These are phyloP conservation scores for Boletellus sp. DNA, from an alignment of 1,284 basidiomycete genomes.

Conservation along the genomic window DNA sequence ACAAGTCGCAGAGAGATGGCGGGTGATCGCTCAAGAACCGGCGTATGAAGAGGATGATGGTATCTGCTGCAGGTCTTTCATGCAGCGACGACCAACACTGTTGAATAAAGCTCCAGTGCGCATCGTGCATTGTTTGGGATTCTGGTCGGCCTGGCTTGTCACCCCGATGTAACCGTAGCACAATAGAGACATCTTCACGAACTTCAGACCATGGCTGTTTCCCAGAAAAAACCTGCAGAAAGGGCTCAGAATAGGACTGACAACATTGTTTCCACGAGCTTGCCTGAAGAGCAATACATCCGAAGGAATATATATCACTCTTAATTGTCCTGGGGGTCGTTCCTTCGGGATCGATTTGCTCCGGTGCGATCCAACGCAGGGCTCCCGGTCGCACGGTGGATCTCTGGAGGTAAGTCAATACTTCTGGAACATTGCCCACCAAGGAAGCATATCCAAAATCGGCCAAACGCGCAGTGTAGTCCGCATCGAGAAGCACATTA, in stretches of 20 bases:
- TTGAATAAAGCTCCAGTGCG: not conserved
- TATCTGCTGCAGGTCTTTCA: not conserved
- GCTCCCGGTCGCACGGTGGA: not conserved
- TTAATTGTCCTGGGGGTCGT: not conserved
- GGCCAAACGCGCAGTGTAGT: not conserved
- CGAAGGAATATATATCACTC: conserved; percentile 4
- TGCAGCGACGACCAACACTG: not conserved
- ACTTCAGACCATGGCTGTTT: not conserved
- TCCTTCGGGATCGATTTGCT: not conserved
- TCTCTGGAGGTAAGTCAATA: not conserved
- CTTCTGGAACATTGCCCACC: not conserved
- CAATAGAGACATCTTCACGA: not conserved
- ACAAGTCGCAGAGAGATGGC: too few relatives aligned
- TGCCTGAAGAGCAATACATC: conserved; percentile 3
- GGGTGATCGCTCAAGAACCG: not conserved
- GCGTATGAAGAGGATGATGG: not conserved
- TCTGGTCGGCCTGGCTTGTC: not conserved
- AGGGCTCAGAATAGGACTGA: not conserved
- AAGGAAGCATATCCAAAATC: not conserved
- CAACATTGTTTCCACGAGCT: not conserved
- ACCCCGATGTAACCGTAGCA: not conserved
- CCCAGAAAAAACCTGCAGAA: not conserved
- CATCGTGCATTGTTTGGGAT: not conserved
- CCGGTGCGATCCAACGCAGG: not conserved
- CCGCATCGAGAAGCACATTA: conserved; percentile 1